A percentile compares a stretch with the other conserved stretches of the same genome.
These are phyloP conservation scores for Pholiota molesta DNA, from an alignment of 768 basidiomycete species.

Conservation along the genomic window DNA sequence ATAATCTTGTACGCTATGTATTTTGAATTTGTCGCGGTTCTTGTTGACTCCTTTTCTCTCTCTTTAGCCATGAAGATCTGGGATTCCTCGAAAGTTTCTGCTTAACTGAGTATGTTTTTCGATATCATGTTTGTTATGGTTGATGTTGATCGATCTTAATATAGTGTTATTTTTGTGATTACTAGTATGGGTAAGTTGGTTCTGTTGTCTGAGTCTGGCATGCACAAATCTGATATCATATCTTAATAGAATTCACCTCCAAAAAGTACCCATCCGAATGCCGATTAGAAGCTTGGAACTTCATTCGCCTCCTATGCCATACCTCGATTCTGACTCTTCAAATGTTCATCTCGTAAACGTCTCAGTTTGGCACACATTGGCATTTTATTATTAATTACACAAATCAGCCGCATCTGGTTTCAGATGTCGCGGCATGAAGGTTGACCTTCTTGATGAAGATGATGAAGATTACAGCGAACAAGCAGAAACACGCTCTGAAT, in stretches of 20 bases:
- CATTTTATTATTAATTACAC: background rate
- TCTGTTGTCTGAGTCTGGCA: background rate
- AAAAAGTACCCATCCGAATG: slow-evolving; percentile 94
- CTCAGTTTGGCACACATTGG: background rate
- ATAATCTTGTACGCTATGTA: slow-evolving; percentile 73
- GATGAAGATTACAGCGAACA: slow-evolving; percentile 85
- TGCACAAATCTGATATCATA: background rate
- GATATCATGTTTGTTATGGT: slow-evolving; percentile 56
- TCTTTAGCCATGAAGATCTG: slow-evolving; percentile 62
- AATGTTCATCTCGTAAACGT: slow-evolving; percentile 97
- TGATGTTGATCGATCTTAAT: background rate
- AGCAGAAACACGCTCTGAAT: slow-evolving; percentile 89
- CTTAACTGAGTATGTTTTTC: slow-evolving; percentile 67
- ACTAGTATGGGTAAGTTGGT: slow-evolving; percentile 59
- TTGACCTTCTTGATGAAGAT: slow-evolving; percentile 85
- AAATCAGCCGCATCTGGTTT: background rate
- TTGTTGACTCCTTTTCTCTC: slow-evolving; percentile 30
- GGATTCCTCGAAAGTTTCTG: slow-evolving; percentile 95
- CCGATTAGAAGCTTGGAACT: slow-evolving; percentile 92
- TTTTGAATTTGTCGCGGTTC: background rate
- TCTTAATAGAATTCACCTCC: slow-evolving; percentile 77
- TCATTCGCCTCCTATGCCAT: slow-evolving; percentile 90
- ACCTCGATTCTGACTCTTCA: slow-evolving; percentile 93
- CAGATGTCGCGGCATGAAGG: slow-evolving; percentile 93
- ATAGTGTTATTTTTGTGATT: slow-evolving; percentile 91